Percentiles rank a stretch among this genome's conserved stretches.
These are phyloP conservation scores for Neurospora discreta DNA, from an alignment of 495 filamentous ascomycete genomes.

Conservation along the genomic window DNA sequence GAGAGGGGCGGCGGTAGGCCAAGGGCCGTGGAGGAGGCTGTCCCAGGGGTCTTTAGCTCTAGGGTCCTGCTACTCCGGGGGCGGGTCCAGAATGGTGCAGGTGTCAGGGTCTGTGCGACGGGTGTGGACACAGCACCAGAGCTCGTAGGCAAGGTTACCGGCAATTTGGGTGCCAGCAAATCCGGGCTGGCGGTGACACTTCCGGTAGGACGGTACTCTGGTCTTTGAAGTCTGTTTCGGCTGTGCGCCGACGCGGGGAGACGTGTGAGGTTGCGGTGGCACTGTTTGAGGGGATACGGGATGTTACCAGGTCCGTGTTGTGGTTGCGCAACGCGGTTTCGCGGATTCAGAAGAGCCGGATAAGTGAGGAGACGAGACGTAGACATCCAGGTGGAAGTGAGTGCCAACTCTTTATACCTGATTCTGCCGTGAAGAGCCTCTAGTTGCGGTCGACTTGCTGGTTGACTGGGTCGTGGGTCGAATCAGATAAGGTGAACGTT, in stretches of 20 bases:
- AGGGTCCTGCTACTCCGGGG: not conserved
- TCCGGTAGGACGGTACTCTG: constrained; percentile 2
- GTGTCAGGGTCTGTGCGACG: constrained; percentile 14
- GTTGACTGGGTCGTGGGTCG: not conserved
- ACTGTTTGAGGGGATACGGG: not conserved
- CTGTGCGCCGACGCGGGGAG: not conserved
- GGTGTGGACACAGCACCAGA: constrained; percentile 12
- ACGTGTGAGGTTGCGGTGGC: constrained; percentile 1
- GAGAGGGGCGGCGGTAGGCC: not conserved
- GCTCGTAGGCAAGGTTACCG: constrained; percentile 14
- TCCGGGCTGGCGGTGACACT: constrained; percentile 3
- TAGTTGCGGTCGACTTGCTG: not conserved
- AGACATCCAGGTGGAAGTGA: not conserved
- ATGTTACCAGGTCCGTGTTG: not conserved
- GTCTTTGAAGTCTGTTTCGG: not conserved
- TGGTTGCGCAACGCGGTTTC: not conserved
- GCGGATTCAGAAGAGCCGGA: not conserved
- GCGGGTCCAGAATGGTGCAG: not conserved
- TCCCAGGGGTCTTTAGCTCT: not conserved
- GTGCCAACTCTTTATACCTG: not conserved
- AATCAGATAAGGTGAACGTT: not conserved
- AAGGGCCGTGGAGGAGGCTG: not conserved
- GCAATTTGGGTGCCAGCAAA: constrained; percentile 17
- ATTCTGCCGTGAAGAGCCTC: not conserved
- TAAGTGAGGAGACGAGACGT: not conserved